phyloP scores from a whole-genome alignment of 768 basidiomycete genomes.

The Neoboletus brunneissimus region DNA sequence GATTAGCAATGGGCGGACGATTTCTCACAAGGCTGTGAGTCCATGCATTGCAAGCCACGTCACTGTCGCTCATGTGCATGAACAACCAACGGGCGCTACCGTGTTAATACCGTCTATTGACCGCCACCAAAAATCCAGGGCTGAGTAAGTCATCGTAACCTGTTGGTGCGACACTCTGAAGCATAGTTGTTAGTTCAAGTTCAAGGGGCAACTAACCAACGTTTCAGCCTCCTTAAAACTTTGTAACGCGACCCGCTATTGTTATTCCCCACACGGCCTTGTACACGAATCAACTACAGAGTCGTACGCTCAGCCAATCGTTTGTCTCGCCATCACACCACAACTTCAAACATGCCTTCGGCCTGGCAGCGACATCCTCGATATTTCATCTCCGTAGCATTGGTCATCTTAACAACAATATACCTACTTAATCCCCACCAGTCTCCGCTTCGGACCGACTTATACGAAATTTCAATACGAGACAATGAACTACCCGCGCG shows the following conservation, averaged over 20 bases:
- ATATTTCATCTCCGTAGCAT: slow-evolving; percentile 44
- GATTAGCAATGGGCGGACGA: background rate
- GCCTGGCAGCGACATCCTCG: slow-evolving; percentile 49
- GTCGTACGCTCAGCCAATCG: slow-evolving; percentile 4
- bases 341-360: slow-evolving; percentile 25
- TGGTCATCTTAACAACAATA: slow-evolving; percentile 43
- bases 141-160: slow-evolving; percentile 15
- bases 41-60: slow-evolving; percentile 22
- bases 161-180: background rate
- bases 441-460: slow-evolving; percentile 22
- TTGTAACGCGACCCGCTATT: slow-evolving; percentile 15
- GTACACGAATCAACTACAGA: slow-evolving; percentile 8
- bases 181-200: background rate
- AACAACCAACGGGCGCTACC: slow-evolving; percentile 3
- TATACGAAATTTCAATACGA: slow-evolving; percentile 23
- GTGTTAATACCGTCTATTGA: slow-evolving; percentile 6
- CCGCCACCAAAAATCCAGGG: slow-evolving; percentile 1
- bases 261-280: slow-evolving; percentile 9
- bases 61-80: slow-evolving; percentile 20
- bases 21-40: background rate
- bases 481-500: slow-evolving; percentile 40
- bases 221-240: background rate
- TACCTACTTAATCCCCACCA: slow-evolving; percentile 45
- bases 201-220: background rate
- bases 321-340: background rate